Evolutionary conservation across 768 basidiomycete genomes (phyloP), one percentile per base, ranked within the genome.

Genomic region (Flagelloscypha sp.): DNA sequence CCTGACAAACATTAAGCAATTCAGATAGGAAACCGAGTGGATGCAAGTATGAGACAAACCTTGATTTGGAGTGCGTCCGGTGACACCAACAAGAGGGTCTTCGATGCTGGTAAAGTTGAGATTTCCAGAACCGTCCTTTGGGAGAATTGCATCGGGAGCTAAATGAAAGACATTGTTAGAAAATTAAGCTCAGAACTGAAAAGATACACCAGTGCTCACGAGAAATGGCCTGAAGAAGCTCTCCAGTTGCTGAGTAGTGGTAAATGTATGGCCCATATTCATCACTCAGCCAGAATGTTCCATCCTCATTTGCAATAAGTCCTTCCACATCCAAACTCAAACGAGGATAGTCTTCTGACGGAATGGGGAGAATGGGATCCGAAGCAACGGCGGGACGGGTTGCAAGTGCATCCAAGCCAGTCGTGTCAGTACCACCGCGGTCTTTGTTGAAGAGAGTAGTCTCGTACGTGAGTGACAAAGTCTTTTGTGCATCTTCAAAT

Each of bases 231-330:
- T 70, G 63, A 15, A 79, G 50, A 5, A 81, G 55, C 2, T 62
- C 45, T 1, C 77, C 76, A 17, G 53, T 49, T 1, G 61, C 47
- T 0, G 63, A 54, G 52, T 72, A 72, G 11, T 60, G 64, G 52
- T 80, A 77, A 42, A 81, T 73, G 46, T 76, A 75, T 3, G 76
- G 75, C 1, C 77, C 79, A 43, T 81, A 82, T 55, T 82, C 79
- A 48, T 82, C 80, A 45, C 73, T 74, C 20, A 72, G 60, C 76
- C 74, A 80, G 54, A 66, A 76, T 72, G 66, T 70, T 45, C 79
- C 79, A 43, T 83, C 79, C 0, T 54, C 45, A 45, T 74, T 70
- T 8, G 71, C 56, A 1, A 72, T 72, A 10, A 82, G 37, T 1
- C 78, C 78, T 49, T 82, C 79, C 1, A 65, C 58, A 42, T 84